Base-by-base conservation (phyloP, 2,329 filamentous ascomycete species). In the Elsinoe necatrix region DNA sequence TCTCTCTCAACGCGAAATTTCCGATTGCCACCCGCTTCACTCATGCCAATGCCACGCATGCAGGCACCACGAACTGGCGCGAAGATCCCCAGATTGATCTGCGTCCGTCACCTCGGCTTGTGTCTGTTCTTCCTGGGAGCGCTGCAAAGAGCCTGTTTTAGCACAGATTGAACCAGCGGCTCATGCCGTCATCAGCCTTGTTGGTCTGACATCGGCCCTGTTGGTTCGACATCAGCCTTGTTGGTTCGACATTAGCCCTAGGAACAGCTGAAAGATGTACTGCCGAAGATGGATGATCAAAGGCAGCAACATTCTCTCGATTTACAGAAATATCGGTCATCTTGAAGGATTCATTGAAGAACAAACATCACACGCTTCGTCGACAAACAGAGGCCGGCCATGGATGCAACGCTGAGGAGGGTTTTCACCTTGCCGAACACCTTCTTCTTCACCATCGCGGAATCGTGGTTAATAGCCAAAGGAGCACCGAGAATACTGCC, bases 161-260 rank as follows among this genome's bases (percentile, higher is more conserved):
- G n/a, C 18, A 16, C 45, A 34, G 14, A 50, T 4, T 31, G 25
- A 35, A 50, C 25, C 41, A 20, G 45, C 29, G 41, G 45, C 29
- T 12, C 45, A 31, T 50, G 25, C 45, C 45, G 45, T 50, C 45
- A 50, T 50, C n/a, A 31, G 25, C 45, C 25, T 31, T 16, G 25
- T 35, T 31, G 14, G 25, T 35, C 25, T 34, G 7, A 18, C 27
- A 12, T 34, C 45, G 34, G 45, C n/a, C n/a, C n/a, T n/a, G n/a
- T n/a, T n/a, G n/a, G n/a, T 25, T 14, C 25, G 14, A 18, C 27
- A 12, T 34, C 45, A 50, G 45, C n/a, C n/a, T n/a, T n/a, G n/a
- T n/a, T n/a, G n/a, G n/a, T 25, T 14, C 25, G 14, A 18, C 27
- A 12, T 34, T 25, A 50, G 45, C 45, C 29, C 45, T 50, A 25